Base-by-base conservation (phyloP, 768 basidiomycete species). In the Tricholoma sp. region DNA sequence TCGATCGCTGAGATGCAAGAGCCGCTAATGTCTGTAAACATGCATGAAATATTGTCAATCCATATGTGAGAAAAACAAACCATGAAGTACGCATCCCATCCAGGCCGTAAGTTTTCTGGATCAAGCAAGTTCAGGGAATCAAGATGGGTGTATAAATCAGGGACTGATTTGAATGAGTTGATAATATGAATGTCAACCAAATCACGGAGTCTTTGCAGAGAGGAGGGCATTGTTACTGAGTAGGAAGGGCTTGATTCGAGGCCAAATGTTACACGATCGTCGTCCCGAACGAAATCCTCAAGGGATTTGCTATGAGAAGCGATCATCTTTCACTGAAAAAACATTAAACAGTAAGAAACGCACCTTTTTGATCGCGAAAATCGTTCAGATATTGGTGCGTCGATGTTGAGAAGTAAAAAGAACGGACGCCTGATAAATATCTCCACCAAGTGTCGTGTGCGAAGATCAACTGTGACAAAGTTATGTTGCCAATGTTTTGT, bases 31-130 rank as follows among this genome's bases (percentile, higher is more conserved):
- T 94, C 91, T 94, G 63, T 22, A 52, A 35, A 51, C 9, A 18
- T n/a, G n/a, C 21, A 52, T 49, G 41, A 35, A 46, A 10, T 49
- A 9, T 16, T 24, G 16, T 50, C 39, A 21, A 19, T 27, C 11
- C 19, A 18, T 24, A 12, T 1, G 21, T 1, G 50, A 10, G 10
- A 60, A 45, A 16, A 57, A 56, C 79, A 58, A 58, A 89, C 93
- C 96, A 98, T 98, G 70, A 98, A 98, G 71, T 98, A 98, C 0
- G 86, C 84, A 68, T 98, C 96, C 96, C 96, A 98, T 14, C 82
- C 80, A 2, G 96, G 96, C 49, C 96, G 79, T 27, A 97, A 71
- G 55, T 91, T 83, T 63, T 90, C 85, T 1, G 80, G 72, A 66
- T 94, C 80, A 32, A 85, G 66, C 6, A 98, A 70, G 67, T 95